Base-by-base conservation (phyloP, 73 alveolate genomes). In the Tetrahymena malaccensis region DNA sequence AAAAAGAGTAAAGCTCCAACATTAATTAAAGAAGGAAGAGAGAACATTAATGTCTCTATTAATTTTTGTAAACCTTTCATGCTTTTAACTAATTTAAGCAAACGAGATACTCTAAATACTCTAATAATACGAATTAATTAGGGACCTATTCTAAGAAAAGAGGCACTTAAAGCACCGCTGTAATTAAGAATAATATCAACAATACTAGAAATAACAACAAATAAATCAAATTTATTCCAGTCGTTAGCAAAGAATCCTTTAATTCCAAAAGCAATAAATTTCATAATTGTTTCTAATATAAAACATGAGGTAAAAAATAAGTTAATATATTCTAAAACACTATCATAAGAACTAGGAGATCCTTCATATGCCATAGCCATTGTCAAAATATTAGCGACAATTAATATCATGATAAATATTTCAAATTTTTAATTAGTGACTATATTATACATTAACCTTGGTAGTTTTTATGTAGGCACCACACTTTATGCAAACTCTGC, bases 201-300 rank as follows among this genome's bases (percentile, higher is more conserved):
- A 38, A 98, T 85, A 44, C 99, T 97, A 6, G 99, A 98, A 10
- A 96, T 43, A 10, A 99, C 99, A 31, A 99, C 99, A 96, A 99
- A 98, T 93, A 98, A 98, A 94, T 99, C 99, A 95, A 99, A 99
- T 94, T 89, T 94, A 96, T 99, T 99, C 99, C 99, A 99, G 34
- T 95, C 96, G 85, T 97, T 98, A 94, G 97, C 96, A 94, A 99
- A 99, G 96, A 98, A 99, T 50, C 98, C 97, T 8, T 21, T 34
- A 2, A 93, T 44, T 5, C 98, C 99, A 96, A 98, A 98, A n/a
- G 99, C 99, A 10, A 93, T 55, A 55, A 98, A 95, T 96, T 99
- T 99, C 85, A 99, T 58, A 33, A 98, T 11, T 35, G 98, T 96
- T 96, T 99, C 99, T 17, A 96, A 85, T 7, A 96, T 98, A 94